These are phyloP conservation scores for Saksenaea vasiformis DNA, from an alignment of 371 early-diverging fungal genomes.

Conservation along the genomic window DNA sequence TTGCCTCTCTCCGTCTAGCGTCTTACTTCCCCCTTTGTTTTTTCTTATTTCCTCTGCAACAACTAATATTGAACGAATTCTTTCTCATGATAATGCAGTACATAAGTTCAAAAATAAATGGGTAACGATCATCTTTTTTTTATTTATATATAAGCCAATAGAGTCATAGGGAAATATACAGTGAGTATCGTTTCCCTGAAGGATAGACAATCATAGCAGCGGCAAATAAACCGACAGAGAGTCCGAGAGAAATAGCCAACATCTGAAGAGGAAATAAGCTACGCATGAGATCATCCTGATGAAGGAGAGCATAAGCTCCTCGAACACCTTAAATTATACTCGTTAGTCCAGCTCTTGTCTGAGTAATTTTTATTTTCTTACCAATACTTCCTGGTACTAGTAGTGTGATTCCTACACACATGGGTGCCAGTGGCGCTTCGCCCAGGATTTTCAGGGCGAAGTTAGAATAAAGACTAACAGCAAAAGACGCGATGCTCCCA, in stretches of 20 bases:
- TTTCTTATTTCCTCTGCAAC: not conserved
- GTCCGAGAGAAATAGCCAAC: conserved; percentile 41
- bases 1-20: not conserved
- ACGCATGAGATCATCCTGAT: conserved; percentile 30
- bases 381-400: conserved; percentile 51
- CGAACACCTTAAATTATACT: conserved; percentile 31
- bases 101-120: not conserved
- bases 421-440: conserved; percentile 38
- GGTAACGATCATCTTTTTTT: not conserved
- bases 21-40: not conserved
- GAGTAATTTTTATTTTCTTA: conserved; percentile 12
- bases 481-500: conserved; percentile 44
- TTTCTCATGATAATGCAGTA: not conserved
- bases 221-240: conserved; percentile 48
- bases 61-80: not conserved
- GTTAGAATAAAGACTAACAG: conserved; percentile 42
- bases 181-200: conserved; percentile 35
- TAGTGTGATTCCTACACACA: conserved; percentile 45
- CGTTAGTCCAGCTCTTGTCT: not conserved
- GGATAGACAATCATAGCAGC: conserved; percentile 50
- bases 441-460: conserved; percentile 37
- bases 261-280: conserved; percentile 40
- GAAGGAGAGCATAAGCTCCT: conserved; percentile 42
- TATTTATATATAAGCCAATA: not conserved
- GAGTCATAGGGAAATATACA: conserved; percentile 39